Percentiles rank a stretch among this genome's conserved stretches.
Conservation (phyloP, 228 moss, liverwort and hornwort genomes). For the Sphagnum magellanicum region DNA sequence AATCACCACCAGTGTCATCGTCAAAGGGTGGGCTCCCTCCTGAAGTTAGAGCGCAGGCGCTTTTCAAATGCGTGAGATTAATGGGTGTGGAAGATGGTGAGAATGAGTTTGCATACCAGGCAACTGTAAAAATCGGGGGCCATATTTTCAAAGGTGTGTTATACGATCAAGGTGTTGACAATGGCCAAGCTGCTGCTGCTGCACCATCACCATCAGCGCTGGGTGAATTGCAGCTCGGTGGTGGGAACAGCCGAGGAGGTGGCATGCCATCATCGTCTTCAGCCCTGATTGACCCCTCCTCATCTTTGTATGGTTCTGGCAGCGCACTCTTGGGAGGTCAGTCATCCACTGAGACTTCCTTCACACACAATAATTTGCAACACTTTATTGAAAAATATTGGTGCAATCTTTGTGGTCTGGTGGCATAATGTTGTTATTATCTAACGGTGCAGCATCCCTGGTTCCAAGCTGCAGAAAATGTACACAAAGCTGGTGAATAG, state of each 20-base stretch:
- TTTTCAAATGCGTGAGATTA: slow-evolving; percentile 88
- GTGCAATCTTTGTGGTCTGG: no score
- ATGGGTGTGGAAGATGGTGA: slow-evolving; percentile 87
- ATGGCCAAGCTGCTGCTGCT: slow-evolving; percentile 56
- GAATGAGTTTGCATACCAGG: slow-evolving; percentile 89
- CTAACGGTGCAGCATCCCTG: no score
- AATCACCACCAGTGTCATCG: slow-evolving; percentile 5
- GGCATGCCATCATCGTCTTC: slow-evolving; percentile 70
- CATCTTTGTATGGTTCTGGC: slow-evolving; percentile 64
- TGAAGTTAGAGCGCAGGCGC: slow-evolving; percentile 79
- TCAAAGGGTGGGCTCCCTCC: slow-evolving; percentile 63
- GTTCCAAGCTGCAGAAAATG: no score
- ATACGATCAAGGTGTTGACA: slow-evolving; percentile 76
- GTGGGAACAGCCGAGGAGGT: slow-evolving; percentile 21
- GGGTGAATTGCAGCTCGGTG: slow-evolving; percentile 88
- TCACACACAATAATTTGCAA: no score
- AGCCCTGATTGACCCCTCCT: slow-evolving; percentile 81
- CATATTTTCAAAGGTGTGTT: slow-evolving; percentile 91
- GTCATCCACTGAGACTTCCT: not conserved
- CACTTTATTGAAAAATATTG: no score
- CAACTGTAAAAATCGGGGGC: slow-evolving; percentile 90
- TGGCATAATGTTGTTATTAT: no score
- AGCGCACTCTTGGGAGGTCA: slow-evolving; percentile 86
- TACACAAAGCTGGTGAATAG: no score
- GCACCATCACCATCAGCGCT: slow-evolving; percentile 43